Conservation (phyloP, 176 grass and related monocot species). For the Phoenix dactylifera region DNA sequence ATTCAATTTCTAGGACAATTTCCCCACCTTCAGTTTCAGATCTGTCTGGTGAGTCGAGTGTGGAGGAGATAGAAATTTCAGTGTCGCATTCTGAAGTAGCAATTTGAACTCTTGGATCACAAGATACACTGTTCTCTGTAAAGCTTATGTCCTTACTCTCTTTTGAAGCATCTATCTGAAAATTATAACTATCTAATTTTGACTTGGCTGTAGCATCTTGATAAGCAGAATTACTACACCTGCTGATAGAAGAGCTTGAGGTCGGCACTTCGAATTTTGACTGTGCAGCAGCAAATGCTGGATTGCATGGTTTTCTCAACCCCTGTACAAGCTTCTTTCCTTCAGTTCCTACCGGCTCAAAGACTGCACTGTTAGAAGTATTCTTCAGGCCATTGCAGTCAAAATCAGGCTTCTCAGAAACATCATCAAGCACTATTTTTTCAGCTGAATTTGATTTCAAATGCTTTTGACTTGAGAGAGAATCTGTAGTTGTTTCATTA, state of each 20-base stretch:
- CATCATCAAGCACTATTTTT: neutral
- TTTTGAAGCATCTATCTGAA: neutral
- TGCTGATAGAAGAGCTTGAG: neutral
- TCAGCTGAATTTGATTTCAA: neutral
- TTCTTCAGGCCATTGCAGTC: neutral
- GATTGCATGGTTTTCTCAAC: conserved; percentile 5
- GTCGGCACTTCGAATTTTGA: conserved; percentile 13
- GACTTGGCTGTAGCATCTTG: conserved; percentile 3
- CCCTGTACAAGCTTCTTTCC: neutral
- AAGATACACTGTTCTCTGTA: neutral
- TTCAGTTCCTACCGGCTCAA: neutral
- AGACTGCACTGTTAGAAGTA: neutral
- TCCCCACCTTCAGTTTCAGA: conserved; percentile 11
- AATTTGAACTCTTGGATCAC: conserved; percentile 2
- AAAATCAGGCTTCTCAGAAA: neutral
- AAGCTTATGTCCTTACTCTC: neutral
- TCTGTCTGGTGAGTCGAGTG: conserved; percentile 7
- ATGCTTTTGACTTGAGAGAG: neutral
- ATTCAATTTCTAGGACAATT: conserved; percentile 16
- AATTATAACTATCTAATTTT: neutral
- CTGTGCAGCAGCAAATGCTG: conserved; percentile 18
- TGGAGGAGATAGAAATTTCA: conserved; percentile 22
- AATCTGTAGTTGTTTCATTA: neutral
- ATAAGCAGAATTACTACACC: neutral
- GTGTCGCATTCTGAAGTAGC: conserved; percentile 15